phyloP scores from a whole-genome alignment of 192 early-diverging fungal species.

The Coemansia reversa region DNA sequence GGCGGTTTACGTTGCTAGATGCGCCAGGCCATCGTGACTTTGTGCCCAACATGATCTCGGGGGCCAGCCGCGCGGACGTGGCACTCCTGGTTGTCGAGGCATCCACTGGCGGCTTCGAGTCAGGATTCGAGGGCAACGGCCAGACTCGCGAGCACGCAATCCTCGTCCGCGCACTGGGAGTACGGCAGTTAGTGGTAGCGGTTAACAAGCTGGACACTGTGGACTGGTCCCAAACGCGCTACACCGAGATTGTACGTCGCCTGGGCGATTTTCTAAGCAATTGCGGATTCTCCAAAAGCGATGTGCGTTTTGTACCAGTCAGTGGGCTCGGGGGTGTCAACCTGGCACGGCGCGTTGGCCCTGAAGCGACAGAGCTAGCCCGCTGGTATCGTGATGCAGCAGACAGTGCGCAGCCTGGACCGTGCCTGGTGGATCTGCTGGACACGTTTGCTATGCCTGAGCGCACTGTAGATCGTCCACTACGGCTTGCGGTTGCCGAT shows the following conservation, averaged over 20 bases:
- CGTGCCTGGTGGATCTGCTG: conserved; percentile 71
- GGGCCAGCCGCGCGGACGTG: conserved; percentile 89
- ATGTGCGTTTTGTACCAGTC: conserved; percentile 83
- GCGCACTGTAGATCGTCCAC: conserved; percentile 75
- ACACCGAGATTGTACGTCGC: conserved; percentile 69
- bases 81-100: conserved; percentile 92
- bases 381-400: conserved; percentile 66
- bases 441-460: conserved; percentile 76
- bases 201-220: conserved; percentile 94
- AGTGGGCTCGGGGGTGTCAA: conserved; percentile 93
- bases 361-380: conserved; percentile 28
- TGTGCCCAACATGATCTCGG: conserved; percentile 99
- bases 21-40: conserved; percentile 98
- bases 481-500: conserved; percentile 84
- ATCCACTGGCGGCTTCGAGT: conserved; percentile 87
- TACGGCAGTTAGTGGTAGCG: conserved; percentile 87
- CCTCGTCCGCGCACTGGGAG: conserved; percentile 87
- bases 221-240: conserved; percentile 81
- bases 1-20: conserved; percentile 86
- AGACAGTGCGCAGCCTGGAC: conserved; percentile 43
- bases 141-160: conserved; percentile 97
- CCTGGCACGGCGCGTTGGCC: conserved; percentile 54
- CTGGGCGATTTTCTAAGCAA: conserved; percentile 70
- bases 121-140: conserved; percentile 90
- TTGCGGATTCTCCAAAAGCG: conserved; percentile 75